These are phyloP conservation scores for Colletotrichum coccodes DNA, from an alignment of 2,329 filamentous ascomycete species.

Conservation along the genomic window DNA sequence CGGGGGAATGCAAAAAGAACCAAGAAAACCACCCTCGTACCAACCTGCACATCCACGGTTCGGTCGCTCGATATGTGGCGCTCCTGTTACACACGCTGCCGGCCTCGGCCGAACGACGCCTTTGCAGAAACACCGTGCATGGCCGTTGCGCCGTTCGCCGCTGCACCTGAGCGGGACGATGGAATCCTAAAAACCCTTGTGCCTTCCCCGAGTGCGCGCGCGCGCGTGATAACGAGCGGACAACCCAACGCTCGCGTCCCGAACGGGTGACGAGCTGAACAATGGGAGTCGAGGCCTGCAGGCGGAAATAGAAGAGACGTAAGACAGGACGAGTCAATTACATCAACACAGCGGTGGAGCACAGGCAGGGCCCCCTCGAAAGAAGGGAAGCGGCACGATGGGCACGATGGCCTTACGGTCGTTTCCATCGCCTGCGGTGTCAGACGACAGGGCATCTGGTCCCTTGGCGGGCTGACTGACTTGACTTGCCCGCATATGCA, in stretches of 20 bases:
- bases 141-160: neutral
- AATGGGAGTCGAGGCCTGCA: neutral
- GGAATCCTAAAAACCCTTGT: neutral
- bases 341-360: neutral
- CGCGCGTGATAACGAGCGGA: neutral
- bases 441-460: neutral
- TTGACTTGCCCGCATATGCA: slow-evolving; percentile 11
- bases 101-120: slow-evolving; percentile 23
- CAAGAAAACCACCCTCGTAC: neutral
- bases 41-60: neutral
- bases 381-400: neutral
- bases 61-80: neutral
- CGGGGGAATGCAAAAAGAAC: neutral
- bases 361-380: neutral
- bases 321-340: slow-evolving; percentile 3
- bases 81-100: slow-evolving; percentile 24
- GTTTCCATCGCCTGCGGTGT: neutral
- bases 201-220: no score
- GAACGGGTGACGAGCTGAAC: neutral
- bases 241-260: neutral
- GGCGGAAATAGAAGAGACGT: neutral
- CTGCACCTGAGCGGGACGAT: neutral
- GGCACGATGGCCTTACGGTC: neutral
- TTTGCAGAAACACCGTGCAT: slow-evolving; percentile 17
- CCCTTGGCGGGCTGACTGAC: neutral